Evolutionary conservation across 108 stramenopile species (phyloP), one percentile per base, ranked within the genome.

Genomic region (Pseudonitzschia multistriata): DNA sequence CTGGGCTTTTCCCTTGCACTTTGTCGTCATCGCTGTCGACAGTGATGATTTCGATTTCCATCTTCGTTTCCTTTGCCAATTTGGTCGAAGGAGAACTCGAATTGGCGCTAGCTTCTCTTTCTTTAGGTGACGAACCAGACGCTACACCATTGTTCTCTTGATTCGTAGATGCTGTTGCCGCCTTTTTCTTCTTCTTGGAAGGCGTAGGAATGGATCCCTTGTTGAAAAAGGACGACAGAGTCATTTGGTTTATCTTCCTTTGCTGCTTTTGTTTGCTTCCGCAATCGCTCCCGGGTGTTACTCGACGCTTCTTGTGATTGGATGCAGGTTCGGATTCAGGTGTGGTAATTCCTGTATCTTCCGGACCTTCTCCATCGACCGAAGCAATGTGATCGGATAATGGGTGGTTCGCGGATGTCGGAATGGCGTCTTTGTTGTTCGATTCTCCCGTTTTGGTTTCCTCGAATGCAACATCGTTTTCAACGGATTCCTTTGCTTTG

Each of bases 161-260:
- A 25, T 55, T 59, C 4, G 0, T 59, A 4, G 30, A 35, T 8
- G 31, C 15, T 29, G 0, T 59, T 35, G 10, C n/a, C 7, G 31
- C 3, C 19, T 19, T 14, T 6, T 11, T 35, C 29, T 33, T 59
- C 25, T 52, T 52, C 33, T 57, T 25, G 27, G 55, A 59, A 59
- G 57, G 57, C 35, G 63, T 40, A 14, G 42, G 8, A n/a, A 42
- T 21, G 21, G 40, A 22, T 6, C 25, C 63, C 10, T 40, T 34
- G 28, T 39, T 24, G 37, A 64, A 64, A 33, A 72, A 72, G 63
- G 61, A 45, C 24, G 59, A 47, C 36, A 72, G 45, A 39, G 37
- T 72, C 72, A 72, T 65, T 55, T 72, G 72, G 33, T 72, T 72
- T 28, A 72, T 62, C 49, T 63, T 72, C 52, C 55, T 63, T 61